Conservation (phyloP, 2,329 filamentous ascomycete genomes). For the Sarocladiaceae sp. region DNA sequence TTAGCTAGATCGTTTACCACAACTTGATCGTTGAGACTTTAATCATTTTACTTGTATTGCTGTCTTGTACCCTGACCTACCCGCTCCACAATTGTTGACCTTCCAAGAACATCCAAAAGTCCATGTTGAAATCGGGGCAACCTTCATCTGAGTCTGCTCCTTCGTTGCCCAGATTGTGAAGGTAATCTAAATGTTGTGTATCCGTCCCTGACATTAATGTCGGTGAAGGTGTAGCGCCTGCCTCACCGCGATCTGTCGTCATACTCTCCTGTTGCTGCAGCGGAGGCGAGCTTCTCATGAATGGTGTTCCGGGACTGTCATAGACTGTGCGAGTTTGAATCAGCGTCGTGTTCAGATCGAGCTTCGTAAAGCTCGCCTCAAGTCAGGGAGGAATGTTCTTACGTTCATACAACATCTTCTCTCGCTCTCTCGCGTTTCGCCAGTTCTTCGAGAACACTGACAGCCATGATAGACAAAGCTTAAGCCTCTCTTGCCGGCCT, state of each 20-base stretch:
- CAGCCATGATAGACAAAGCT: slow-evolving; percentile 1
- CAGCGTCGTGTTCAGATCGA: not conserved
- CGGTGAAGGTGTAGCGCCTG: not conserved
- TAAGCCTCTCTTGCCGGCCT: not conserved
- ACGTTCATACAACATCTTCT: slow-evolving; percentile 4
- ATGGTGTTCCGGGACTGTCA: not conserved
- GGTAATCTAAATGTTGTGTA: not conserved
- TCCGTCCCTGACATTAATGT: not conserved
- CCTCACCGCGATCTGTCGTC: not conserved
- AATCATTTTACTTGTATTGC: too few species aligned
- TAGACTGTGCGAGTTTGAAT: too few species aligned
- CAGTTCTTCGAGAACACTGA: not conserved
- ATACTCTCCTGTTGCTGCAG: not conserved
- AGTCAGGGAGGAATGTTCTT: not conserved
- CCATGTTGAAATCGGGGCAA: not conserved
- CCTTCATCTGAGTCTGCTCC: not conserved
- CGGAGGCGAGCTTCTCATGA: not conserved
- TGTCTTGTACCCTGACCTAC: too few species aligned
- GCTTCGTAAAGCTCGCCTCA: not conserved
- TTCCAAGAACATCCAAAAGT: slow-evolving; percentile 4
- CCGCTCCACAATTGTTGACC: not conserved
- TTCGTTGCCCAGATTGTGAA: not conserved
- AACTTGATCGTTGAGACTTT: too few species aligned
- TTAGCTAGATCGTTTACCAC: too few species aligned
- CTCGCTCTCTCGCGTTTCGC: not conserved